Evolutionary conservation across 1,284 basidiomycete species (phyloP).

Genomic region (Sanghuangporus baumii): DNA sequence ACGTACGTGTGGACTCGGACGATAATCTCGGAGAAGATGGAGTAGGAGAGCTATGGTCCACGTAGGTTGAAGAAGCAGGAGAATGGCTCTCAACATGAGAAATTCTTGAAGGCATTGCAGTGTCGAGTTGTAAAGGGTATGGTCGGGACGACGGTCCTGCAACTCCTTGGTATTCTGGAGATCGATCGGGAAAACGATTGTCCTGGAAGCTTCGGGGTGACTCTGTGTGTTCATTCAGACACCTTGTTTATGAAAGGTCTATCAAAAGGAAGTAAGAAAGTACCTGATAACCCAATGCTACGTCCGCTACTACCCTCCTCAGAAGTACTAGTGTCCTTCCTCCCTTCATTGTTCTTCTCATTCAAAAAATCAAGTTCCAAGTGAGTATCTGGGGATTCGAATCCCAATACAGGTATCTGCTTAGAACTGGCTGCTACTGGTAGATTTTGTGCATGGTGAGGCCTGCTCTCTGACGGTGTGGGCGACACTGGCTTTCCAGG

Average conservation of each 20-base stretch:
- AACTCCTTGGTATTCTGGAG: slow-evolving; percentile 10
- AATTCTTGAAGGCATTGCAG: slow-evolving; percentile 35
- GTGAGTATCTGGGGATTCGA: slow-evolving; percentile 12
- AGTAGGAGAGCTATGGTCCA: slow-evolving; percentile 23
- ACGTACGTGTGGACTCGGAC: slow-evolving; percentile 48
- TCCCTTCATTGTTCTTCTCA: not conserved
- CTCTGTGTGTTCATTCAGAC: slow-evolving; percentile 5
- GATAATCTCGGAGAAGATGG: slow-evolving; percentile 37
- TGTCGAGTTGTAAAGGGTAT: slow-evolving; percentile 44
- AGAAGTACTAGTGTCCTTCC: not conserved
- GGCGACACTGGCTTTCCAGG: slow-evolving; percentile 2
- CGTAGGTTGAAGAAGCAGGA: slow-evolving; percentile 37
- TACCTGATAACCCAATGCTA: not conserved
- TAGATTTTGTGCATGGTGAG: slow-evolving; percentile 10
- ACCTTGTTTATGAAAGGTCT: slow-evolving; percentile 19
- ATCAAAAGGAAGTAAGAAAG: not conserved
- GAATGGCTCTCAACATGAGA: slow-evolving; percentile 35
- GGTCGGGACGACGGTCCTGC: slow-evolving; percentile 31
- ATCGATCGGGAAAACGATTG: slow-evolving; percentile 6
- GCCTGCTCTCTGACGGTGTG: slow-evolving; percentile 12
- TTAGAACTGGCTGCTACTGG: not conserved
- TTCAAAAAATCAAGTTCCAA: slow-evolving; percentile 15
- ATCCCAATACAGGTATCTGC: slow-evolving; percentile 6
- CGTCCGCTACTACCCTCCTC: slow-evolving; percentile 1
- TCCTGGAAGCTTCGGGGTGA: slow-evolving; percentile 16